Evolutionary conservation across 2,329 filamentous ascomycete species (phyloP), one percentile per base, ranked within the genome.

Genomic region (Colletotrichum ledebouriae): DNA sequence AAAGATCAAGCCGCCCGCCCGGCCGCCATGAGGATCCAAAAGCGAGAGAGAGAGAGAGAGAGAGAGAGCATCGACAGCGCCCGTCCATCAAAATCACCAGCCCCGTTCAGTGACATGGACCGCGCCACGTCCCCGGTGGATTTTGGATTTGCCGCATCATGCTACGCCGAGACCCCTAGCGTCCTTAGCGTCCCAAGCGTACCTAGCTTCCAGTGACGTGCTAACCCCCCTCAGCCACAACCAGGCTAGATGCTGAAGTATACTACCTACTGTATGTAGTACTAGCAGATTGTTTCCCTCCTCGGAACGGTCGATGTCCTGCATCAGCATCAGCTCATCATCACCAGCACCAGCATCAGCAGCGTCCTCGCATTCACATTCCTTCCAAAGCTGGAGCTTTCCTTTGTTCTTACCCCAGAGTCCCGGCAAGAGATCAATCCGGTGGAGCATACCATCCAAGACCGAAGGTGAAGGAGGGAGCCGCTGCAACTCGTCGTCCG

Each of bases 401-500:
- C 52, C 65, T 65, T 68, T 68, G 65, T 68, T 59, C 65, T 56
- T 56, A 55, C 65, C 53, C 58, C 58, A 67, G 58, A 67, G 58
- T 57, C 22, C 47, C 37, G 62, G 46, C 25, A 4, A 29, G 25
- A 29, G 25, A 29, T 29, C 25, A 29, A 29, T 13, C 50, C 50
- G 15, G 42, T 39, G n/a, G 50, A 15, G 37, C 20, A 11, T 37
- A 33, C 17, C 20, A 3, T 33, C 13, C n/a, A 58, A 37, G 15
- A n/a, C 50, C 44, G 57, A 13, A 34, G 33, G 6, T 6, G 29
- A 39, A 47, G 57, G 33, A 62, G 58, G 58, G 34, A 56, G 63
- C 33, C 49, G 63, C 58, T 61, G 41, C 47, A 22, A 55, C 53
- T 25, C 46, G 61, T 17, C n/a, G 41, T 41, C 56, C 22, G 44